Evolutionary conservation across 75 land plant species (phyloP).

Genomic region (Pseudotsuga menziesii): DNA sequence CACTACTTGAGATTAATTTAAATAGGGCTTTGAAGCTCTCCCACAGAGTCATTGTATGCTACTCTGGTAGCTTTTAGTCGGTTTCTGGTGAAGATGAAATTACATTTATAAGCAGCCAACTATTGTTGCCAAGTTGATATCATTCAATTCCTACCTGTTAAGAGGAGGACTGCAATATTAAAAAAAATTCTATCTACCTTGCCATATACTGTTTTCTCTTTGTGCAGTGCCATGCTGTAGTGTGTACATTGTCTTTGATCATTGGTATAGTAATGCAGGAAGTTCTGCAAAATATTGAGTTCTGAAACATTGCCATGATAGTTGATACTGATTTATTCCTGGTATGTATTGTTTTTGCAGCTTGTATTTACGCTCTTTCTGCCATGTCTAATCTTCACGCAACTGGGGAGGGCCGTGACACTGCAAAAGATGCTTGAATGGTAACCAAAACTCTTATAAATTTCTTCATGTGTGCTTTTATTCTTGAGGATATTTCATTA

Average conservation of each 20-base stretch:
- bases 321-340: not conserved
- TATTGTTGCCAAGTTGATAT: too few species aligned
- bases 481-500: not conserved
- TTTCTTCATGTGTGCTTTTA: not conserved
- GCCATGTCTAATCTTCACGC: conserved; percentile 92
- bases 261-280: not conserved
- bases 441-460: conserved; percentile 21
- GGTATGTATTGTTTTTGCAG: conserved; percentile 40
- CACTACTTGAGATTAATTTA: not conserved
- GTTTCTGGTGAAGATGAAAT: not conserved
- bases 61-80: not conserved
- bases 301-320: not conserved
- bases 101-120: not conserved
- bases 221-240: not conserved
- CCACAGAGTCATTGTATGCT: not conserved
- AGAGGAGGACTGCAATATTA: too few species aligned
- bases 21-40: not conserved
- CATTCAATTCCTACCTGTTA: too few species aligned
- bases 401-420: conserved; percentile 80
- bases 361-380: conserved; percentile 86
- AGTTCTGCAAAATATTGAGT: not conserved
- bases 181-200: too few species aligned
- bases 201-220: not conserved
- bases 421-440: conserved; percentile 79
- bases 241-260: not conserved